Evolutionary conservation across 805 yeast genomes (phyloP).

Genomic region (Millerago galiae): DNA sequence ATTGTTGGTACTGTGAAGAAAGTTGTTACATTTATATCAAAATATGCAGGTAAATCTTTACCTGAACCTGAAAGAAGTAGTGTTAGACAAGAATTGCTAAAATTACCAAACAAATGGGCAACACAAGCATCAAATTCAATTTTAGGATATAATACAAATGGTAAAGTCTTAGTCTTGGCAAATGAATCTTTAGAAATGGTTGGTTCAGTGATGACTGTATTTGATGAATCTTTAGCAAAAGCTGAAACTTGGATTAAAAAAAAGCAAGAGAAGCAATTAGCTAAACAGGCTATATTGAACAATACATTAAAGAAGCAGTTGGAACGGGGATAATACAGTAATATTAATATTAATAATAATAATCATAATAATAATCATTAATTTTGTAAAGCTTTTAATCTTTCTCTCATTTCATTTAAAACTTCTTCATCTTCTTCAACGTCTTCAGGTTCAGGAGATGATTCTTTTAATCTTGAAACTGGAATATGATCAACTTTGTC

Average conservation of each 20-base stretch:
- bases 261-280: constrained; percentile 32
- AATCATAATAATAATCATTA: constrained; percentile 14
- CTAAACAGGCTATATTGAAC: constrained; percentile 24
- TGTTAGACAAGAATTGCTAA: constrained; percentile 71
- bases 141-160: constrained; percentile 40
- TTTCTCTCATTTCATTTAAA: constrained; percentile 80
- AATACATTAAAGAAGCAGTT: constrained; percentile 12
- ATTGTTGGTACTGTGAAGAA: constrained; percentile 85
- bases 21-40: constrained; percentile 78
- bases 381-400: constrained; percentile 77
- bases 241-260: constrained; percentile 79
- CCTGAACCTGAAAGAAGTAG: constrained; percentile 76
- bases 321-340: neutral
- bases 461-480: constrained; percentile 18
- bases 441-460: constrained; percentile 46
- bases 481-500: constrained; percentile 33
- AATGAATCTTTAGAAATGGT: constrained; percentile 85
- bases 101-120: constrained; percentile 74
- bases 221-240: constrained; percentile 75
- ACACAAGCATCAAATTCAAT: constrained; percentile 19
- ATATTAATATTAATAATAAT: neutral
- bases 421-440: constrained; percentile 62
- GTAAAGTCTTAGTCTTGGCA: constrained; percentile 73
- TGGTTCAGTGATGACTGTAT: constrained; percentile 71
- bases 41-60: constrained; percentile 68